These are phyloP conservation scores for Camelina hispida DNA, from an alignment of 345 rosid genomes.

Conservation along the genomic window DNA sequence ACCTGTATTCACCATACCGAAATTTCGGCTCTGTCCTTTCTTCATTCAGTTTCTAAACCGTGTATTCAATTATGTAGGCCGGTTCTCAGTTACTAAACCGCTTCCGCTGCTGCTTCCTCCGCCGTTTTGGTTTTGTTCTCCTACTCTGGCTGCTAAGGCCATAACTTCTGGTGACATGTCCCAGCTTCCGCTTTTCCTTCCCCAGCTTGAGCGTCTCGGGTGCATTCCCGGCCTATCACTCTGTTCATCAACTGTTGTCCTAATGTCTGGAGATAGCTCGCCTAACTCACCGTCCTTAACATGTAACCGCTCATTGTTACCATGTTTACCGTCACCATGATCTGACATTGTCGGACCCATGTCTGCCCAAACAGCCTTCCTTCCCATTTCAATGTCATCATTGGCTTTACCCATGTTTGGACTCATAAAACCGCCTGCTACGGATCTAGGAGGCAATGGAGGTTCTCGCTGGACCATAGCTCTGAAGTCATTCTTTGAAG, in stretches of 20 bases:
- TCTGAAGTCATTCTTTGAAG: conserved; percentile 85
- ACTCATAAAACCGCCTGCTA: conserved; percentile 87
- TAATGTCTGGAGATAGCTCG: conserved; percentile 70
- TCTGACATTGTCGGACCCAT: conserved; percentile 62
- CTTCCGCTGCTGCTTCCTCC: conserved; percentile 69
- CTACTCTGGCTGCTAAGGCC: conserved; percentile 87
- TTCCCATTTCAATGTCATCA: conserved; percentile 96
- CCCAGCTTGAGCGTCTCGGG: conserved; percentile 78
- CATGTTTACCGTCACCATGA: conserved; percentile 65
- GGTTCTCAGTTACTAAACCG: conserved; percentile 57
- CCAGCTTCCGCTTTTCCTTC: conserved; percentile 79
- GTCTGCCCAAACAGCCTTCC: conserved; percentile 95
- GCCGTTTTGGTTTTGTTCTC: conserved; percentile 69
- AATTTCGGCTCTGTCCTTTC: conserved; percentile 16
- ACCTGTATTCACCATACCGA: conserved; percentile 39
- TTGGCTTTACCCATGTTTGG: conserved; percentile 91
- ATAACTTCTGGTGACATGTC: conserved; percentile 85
- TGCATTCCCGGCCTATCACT: conserved; percentile 72
- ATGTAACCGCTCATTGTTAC: conserved; percentile 61
- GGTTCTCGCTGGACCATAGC: conserved; percentile 76
- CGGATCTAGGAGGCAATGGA: conserved; percentile 59
- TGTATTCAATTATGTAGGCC: conserved; percentile 50
- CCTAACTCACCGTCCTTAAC: conserved; percentile 85
- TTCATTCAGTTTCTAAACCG: conserved; percentile 37
- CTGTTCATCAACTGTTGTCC: conserved; percentile 67